Evolutionary conservation across 495 filamentous ascomycete genomes (phyloP), one percentile per base, ranked within the genome.

Genomic region (Parathielavia appendiculata): DNA sequence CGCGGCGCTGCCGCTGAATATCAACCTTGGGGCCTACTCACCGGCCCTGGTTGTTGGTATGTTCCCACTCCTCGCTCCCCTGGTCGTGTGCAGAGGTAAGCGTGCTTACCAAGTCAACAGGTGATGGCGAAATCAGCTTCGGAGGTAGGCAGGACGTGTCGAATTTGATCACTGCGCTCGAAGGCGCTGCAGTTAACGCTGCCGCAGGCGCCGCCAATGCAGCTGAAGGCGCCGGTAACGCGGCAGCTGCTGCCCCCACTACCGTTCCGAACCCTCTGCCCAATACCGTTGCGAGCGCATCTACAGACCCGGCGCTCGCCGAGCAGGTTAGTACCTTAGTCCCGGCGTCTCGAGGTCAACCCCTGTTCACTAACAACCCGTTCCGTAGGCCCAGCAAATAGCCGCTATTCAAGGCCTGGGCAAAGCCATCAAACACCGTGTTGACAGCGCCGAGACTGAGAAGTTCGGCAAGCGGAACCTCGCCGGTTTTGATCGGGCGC

Each of bases 61-160:
- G 65, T 35, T 30, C 34, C 11, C 26, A 1, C 39, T 16, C 16
- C 14, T 14, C 16, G 23, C 23, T 35, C 39, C 12, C 39, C 38
- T 8, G 3, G 13, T n/a, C 39, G n/a, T 1, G 19, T 14, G 3
- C 34, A 36, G 19, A 14, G 12, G 0, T 19, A 30, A 13, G 6
- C 59, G 38, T 16, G 16, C 59, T 69, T 43, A 70, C 63, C 51
- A 62, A 49, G 56, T 69, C 76, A 67, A 78, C 78, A 78, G 81
- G 81, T 81, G 79, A 82, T 76, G 81, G 80, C 73, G 81, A 83
- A 71, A 82, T 82, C 61, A 82, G 79, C 59, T 81, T 82, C 60
- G 79, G 79, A 56, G 75, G 76, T 41, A 73, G 73, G 48, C 76
- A 81, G 70, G 72, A 76, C 64, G 80, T 81, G 10, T 73, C 77